A percentile compares a stretch with the other conserved stretches of the same genome.
phyloP scores from a whole-genome alignment of 2,329 filamentous ascomycete species.

The Aspergillus ruber region DNA sequence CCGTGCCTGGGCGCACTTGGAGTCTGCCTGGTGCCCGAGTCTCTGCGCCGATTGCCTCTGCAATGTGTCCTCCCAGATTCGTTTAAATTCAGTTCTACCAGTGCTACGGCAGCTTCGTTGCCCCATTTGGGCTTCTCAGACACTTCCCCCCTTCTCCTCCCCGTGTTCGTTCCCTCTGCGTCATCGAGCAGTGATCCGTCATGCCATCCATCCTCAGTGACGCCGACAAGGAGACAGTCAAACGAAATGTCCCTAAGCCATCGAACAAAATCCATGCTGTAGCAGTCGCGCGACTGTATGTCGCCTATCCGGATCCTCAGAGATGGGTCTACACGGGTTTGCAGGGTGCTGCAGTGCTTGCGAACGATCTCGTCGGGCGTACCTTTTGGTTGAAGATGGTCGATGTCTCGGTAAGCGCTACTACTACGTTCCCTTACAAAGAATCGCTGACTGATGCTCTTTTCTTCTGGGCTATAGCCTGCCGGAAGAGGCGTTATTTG shows the following conservation, averaged over 20 bases:
- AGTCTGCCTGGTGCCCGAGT: conserved; percentile 3
- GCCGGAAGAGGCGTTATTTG: conserved; percentile 79
- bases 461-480: conserved; percentile 47
- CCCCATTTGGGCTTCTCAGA: conserved; percentile 11
- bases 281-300: conserved; percentile 85
- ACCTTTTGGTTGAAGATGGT: conserved; percentile 98
- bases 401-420: conserved; percentile 75
- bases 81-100: conserved; percentile 2
- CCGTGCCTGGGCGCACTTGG: conserved; percentile 6
- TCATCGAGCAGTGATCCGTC: conserved; percentile 13
- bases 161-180: background rate
- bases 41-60: conserved; percentile 5
- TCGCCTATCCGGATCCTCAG: conserved; percentile 77
- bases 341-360: conserved; percentile 83
- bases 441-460: conserved; percentile 6
- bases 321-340: conserved; percentile 93
- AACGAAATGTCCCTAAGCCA: conserved; percentile 85
- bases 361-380: conserved; percentile 89
- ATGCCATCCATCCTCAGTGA: conserved; percentile 70
- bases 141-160: conserved; percentile 6
- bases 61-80: conserved; percentile 11
- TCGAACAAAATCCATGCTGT: conserved; percentile 97
- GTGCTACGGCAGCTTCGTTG: conserved; percentile 3
- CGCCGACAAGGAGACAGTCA: conserved; percentile 93
- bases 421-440: conserved; percentile 4